These are phyloP conservation scores for Diplodia corticola DNA, from an alignment of 2,329 filamentous ascomycete species.

Conservation along the genomic window DNA sequence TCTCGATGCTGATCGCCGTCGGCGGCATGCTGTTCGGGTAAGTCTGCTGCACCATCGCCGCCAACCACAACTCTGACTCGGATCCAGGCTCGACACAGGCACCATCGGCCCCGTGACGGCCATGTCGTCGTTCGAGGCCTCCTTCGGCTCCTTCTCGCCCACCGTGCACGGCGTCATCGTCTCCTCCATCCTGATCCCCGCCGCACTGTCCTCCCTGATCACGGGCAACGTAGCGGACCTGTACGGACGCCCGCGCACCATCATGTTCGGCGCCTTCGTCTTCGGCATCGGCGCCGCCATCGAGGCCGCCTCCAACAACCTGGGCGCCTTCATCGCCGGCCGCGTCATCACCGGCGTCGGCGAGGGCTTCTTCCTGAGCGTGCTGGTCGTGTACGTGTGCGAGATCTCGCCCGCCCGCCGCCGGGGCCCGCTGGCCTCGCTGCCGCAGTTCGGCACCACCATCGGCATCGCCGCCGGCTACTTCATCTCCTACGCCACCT, in stretches of 20 bases:
- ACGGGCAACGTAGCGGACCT: slow-evolving; percentile 59
- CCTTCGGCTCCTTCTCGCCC: slow-evolving; percentile 54
- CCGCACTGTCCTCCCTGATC: slow-evolving; percentile 56
- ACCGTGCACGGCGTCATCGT: slow-evolving; percentile 60
- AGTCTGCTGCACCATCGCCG: not conserved
- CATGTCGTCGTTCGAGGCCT: slow-evolving; percentile 54
- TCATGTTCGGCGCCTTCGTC: slow-evolving; percentile 53
- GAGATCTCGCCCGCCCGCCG: slow-evolving; percentile 58
- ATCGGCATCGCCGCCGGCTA: slow-evolving; percentile 57
- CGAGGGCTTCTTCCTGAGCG: slow-evolving; percentile 57
- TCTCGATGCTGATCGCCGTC: slow-evolving; percentile 28
- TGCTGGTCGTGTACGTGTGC: slow-evolving; percentile 50
- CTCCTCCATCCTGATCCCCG: slow-evolving; percentile 60
- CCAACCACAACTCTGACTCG: not conserved
- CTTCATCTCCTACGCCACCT: slow-evolving; percentile 61
- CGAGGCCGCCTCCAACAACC: slow-evolving; percentile 48
- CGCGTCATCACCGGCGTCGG: slow-evolving; percentile 59
- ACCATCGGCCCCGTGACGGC: slow-evolving; percentile 61
- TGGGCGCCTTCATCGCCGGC: slow-evolving; percentile 58
- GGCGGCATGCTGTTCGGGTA: slow-evolving; percentile 32
- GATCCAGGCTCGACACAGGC: slow-evolving; percentile 49
- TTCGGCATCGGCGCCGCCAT: slow-evolving; percentile 50
- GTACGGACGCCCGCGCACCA: slow-evolving; percentile 52
- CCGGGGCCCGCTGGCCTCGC: slow-evolving; percentile 53
- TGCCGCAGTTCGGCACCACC: slow-evolving; percentile 56